Percentiles rank a stretch among this genome's conserved stretches.
Evolutionary conservation across 805 yeast species (phyloP).

Genomic region (Saccharomyces mikatae): DNA sequence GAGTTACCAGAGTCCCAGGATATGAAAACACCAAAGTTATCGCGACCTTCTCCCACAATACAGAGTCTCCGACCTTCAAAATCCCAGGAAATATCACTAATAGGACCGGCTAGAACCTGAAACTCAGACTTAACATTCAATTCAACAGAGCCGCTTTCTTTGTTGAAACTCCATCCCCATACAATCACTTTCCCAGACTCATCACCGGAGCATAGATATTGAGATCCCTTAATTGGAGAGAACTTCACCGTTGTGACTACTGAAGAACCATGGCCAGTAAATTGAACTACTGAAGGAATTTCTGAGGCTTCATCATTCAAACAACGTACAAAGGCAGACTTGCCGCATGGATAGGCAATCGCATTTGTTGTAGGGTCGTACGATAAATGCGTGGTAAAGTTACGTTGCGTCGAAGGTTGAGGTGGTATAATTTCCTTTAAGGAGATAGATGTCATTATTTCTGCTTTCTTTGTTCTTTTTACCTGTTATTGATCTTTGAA

Average conservation of each 20-base stretch:
- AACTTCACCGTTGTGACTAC: constrained; percentile 78
- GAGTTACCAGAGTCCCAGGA: constrained; percentile 93
- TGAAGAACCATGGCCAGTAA: constrained; percentile 54
- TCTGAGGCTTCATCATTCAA: constrained; percentile 44
- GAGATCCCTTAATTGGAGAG: constrained; percentile 68
- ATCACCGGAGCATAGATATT: constrained; percentile 86
- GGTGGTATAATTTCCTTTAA: constrained; percentile 51
- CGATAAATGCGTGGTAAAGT: constrained; percentile 57
- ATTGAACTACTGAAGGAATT: constrained; percentile 39
- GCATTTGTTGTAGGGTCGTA: constrained; percentile 63
- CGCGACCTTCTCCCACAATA: constrained; percentile 93
- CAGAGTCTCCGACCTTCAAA: constrained; percentile 76
- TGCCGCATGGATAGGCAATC: constrained; percentile 75
- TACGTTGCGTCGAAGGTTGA: constrained; percentile 71
- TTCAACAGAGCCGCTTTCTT: constrained; percentile 38
- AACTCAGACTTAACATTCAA: constrained; percentile 68
- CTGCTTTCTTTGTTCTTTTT: neutral
- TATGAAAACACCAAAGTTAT: constrained; percentile 84
- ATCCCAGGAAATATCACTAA: constrained; percentile 87
- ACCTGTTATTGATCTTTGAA: neutral
- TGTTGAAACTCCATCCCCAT: constrained; percentile 59
- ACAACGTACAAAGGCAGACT: constrained; percentile 65
- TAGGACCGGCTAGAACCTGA: constrained; percentile 69
- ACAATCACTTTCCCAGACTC: constrained; percentile 81
- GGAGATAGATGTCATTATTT: constrained; percentile 15